These are phyloP conservation scores for Cyberlindnera euphorbiiphila DNA, from an alignment of 805 yeast genomes.

Conservation along the genomic window DNA sequence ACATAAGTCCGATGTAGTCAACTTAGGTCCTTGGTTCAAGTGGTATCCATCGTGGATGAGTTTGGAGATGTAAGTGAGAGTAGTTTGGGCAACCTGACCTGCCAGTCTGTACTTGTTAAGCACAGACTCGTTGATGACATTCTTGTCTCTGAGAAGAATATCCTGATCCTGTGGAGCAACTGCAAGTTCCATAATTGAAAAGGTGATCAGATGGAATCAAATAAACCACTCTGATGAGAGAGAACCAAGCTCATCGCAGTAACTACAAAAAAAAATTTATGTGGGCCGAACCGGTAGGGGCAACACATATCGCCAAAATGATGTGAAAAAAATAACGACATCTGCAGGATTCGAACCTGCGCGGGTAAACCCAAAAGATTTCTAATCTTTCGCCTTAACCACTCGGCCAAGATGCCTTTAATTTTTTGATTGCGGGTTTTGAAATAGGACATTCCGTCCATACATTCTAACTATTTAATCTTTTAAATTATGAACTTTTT, in stretches of 20 bases:
- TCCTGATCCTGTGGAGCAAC: conserved; percentile 73
- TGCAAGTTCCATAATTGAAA: conserved; percentile 82
- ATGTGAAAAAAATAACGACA: conserved; percentile 45
- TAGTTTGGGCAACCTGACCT: conserved; percentile 85
- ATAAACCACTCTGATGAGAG: background rate
- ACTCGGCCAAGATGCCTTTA: conserved; percentile 53
- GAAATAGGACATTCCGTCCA: too few relatives aligned
- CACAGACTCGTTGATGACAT: conserved; percentile 56
- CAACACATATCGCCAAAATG: conserved; percentile 1
- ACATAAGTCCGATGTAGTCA: conserved; percentile 67
- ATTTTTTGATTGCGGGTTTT: background rate
- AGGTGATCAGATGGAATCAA: too few relatives aligned
- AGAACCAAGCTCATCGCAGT: conserved; percentile 9
- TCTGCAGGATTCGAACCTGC: conserved; percentile 73
- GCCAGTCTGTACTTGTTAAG: conserved; percentile 84
- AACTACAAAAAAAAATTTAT: conserved; percentile 16
- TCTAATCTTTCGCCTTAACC: conserved; percentile 65
- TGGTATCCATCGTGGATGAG: conserved; percentile 77
- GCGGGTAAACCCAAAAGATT: conserved; percentile 59
- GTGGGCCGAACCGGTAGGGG: conserved; percentile 9
- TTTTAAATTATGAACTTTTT: too few relatives aligned
- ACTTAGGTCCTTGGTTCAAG: conserved; percentile 36
- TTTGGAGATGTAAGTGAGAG: conserved; percentile 58
- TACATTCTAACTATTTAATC: background rate
- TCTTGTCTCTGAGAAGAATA: conserved; percentile 66